Evolutionary conservation across 495 filamentous ascomycete genomes (phyloP).

Genomic region (Xylaria scruposa): DNA sequence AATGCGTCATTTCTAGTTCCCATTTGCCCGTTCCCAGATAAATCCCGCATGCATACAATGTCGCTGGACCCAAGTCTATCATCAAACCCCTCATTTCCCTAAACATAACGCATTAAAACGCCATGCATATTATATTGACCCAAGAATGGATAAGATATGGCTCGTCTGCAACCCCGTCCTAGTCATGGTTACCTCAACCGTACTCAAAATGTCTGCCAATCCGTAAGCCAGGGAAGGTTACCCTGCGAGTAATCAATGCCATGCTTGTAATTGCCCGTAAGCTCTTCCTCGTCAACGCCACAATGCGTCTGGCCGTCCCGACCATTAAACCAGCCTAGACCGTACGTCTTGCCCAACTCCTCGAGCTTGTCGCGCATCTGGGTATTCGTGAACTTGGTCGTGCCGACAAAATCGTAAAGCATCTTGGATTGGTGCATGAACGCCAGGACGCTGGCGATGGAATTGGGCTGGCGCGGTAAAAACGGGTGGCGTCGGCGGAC

Average conservation of each 20-base stretch:
- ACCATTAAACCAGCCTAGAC: constrained; percentile 74
- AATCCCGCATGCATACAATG: constrained; percentile 1
- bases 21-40: constrained; percentile 12
- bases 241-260: constrained; percentile 55
- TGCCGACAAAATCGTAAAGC: constrained; percentile 73
- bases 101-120: constrained; percentile 6
- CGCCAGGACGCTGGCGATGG: constrained; percentile 73
- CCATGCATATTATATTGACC: constrained; percentile 7
- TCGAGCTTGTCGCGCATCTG: constrained; percentile 63
- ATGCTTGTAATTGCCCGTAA: constrained; percentile 64
- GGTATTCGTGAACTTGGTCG: constrained; percentile 62
- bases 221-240: constrained; percentile 50
- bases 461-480: constrained; percentile 73
- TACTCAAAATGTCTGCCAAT: constrained; percentile 24
- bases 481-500: constrained; percentile 64
- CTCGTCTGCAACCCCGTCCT: background rate
- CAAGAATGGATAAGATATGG: background rate
- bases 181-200: background rate
- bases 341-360: constrained; percentile 66
- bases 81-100: constrained; percentile 3
- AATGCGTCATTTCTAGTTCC: constrained; percentile 8
- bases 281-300: constrained; percentile 74
- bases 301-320: constrained; percentile 69
- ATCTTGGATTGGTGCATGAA: constrained; percentile 78
- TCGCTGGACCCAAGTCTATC: background rate